Evolutionary conservation across 352 stramenopile species (phyloP), one percentile per base, ranked within the genome.

Genomic region (Phytophthora lateralis): DNA sequence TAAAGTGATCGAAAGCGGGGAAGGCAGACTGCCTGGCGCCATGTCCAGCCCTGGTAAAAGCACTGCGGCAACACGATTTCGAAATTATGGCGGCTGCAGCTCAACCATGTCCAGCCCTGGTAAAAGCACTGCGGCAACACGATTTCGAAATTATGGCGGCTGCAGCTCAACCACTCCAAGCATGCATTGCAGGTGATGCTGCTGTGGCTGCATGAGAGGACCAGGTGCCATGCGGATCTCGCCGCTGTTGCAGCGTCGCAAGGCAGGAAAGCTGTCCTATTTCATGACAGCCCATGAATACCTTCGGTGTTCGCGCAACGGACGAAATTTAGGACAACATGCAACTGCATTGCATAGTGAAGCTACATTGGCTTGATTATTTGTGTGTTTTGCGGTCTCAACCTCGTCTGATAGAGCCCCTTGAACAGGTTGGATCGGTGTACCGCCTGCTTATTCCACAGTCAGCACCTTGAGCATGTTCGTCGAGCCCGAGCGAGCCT

Each of bases 381-480:
- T 37, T 42, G 7, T 29, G 18, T 20, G n/a, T 54, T 27, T 30
- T 43, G 29, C 26, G 50, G 55, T 24, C 54, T 64, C 39, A 64
- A 55, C 54, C n/a, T 55, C 51, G 20, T 26, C 48, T 69, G 30
- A 59, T 59, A 64, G 47, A 52, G 6, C 29, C 45, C 45, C 6
- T 6, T 63, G 17, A 38, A 54, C 60, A 58, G 38, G 44, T 63
- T 57, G 52, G 43, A 15, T 50, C 29, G 35, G 29, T 20, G 11
- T 4, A 11, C 12, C 49, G 38, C 12, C 26, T 58, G 49, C 21
- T 63, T 88, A 94, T 55, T 91, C 82, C 54, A 92, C 83, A 71
- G 89, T 88, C 38, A 94, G 79, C 59, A 97, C 89, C 76, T 94
- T 95, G 58, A 97, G 81, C 85, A 95, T 97, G 79, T 97, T 97